These are phyloP conservation scores for Apiospora koreana DNA, from an alignment of 2,329 filamentous ascomycete species.

Conservation along the genomic window DNA sequence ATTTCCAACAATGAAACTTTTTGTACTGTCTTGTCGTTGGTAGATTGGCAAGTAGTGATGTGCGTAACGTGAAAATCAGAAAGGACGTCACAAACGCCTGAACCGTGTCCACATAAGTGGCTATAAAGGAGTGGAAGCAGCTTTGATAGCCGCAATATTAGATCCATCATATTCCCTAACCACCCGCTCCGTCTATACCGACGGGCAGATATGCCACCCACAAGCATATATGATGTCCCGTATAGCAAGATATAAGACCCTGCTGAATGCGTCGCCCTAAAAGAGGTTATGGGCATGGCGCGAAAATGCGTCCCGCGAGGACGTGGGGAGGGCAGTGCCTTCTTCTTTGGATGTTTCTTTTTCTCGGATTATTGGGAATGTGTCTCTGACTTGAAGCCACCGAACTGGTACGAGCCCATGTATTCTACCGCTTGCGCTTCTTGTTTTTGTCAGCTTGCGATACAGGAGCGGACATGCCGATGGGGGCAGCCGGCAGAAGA, in stretches of 20 bases:
- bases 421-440: conserved; percentile 59
- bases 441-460: conserved; percentile 55
- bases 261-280: not conserved
- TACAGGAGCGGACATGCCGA: conserved; percentile 33
- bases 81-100: conserved; percentile 4
- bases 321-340: not conserved
- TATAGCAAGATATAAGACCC: not conserved
- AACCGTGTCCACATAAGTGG: conserved; percentile 1
- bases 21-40: conserved; percentile 8
- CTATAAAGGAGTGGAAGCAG: not conserved
- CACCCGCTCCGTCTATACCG: not conserved
- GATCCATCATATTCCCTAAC: not conserved
- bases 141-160: not conserved
- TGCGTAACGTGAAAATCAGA: not conserved
- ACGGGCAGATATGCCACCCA: not conserved
- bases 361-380: not conserved
- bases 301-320: not conserved
- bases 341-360: not conserved
- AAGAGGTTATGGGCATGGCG: not conserved
- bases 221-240: not conserved
- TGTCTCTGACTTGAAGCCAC: not conserved
- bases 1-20: conserved; percentile 9
- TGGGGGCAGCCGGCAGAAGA: conserved; percentile 42
- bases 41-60: conserved; percentile 9
- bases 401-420: not conserved